A percentile compares a stretch with the other conserved stretches of the same genome.
These are phyloP conservation scores for Rhodotorula toruloides DNA, from an alignment of 768 basidiomycete genomes.

Conservation along the genomic window DNA sequence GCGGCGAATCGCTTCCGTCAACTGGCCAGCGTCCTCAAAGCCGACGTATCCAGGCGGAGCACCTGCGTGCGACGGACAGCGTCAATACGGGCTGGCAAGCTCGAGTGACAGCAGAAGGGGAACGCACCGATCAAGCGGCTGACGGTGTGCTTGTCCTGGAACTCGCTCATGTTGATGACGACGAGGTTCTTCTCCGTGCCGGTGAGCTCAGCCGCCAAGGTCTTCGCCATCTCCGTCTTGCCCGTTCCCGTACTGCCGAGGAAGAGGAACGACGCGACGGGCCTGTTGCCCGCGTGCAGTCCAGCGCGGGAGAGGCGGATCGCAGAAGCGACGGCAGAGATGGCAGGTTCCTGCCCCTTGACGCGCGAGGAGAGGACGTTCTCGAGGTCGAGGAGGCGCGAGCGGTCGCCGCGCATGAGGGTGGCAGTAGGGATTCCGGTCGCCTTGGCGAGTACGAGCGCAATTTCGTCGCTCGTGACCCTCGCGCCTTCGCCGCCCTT, in stretches of 20 bases:
- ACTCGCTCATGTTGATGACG: slow-evolving; percentile 19
- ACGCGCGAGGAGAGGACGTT: slow-evolving; percentile 64
- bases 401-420: slow-evolving; percentile 52
- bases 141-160: slow-evolving; percentile 71
- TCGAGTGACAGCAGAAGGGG: no score
- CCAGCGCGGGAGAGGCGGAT: slow-evolving; percentile 91
- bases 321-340: slow-evolving; percentile 75
- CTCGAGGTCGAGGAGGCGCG: slow-evolving; percentile 81
- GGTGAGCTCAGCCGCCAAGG: slow-evolving; percentile 77
- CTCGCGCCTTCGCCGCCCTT: slow-evolving; percentile 34
- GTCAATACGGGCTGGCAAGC: no score
- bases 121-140: no score
- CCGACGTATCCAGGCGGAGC: slow-evolving; percentile 92
- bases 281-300: slow-evolving; percentile 75
- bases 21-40: slow-evolving; percentile 69
- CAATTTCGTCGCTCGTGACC: slow-evolving; percentile 41
- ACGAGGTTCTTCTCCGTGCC: slow-evolving; percentile 54
- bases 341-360: slow-evolving; percentile 80
- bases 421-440: slow-evolving; percentile 59
- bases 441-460: slow-evolving; percentile 51
- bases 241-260: slow-evolving; percentile 63
- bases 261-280: slow-evolving; percentile 71
- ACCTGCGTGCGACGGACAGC: slow-evolving; percentile 44
- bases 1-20: slow-evolving; percentile 39
- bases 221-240: slow-evolving; percentile 77